Conservation (phyloP, 768 basidiomycete genomes). For the Sporobolomyces phaffii region DNA sequence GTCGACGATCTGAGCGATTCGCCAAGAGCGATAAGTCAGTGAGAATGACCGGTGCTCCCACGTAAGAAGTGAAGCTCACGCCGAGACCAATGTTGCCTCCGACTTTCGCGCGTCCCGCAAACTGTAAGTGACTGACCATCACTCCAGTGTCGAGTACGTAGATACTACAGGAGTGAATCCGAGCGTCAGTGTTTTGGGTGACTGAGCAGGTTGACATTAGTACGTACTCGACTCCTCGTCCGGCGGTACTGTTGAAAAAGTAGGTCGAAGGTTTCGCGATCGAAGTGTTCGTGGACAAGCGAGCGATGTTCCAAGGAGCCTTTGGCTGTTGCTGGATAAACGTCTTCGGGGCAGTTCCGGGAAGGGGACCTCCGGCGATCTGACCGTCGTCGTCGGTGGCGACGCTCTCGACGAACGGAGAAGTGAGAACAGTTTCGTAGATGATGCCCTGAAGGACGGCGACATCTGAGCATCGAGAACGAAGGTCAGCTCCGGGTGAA, state of each 20-base stretch:
- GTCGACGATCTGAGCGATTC: conserved; percentile 13
- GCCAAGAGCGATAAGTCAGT: not conserved
- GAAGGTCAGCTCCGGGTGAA: not conserved
- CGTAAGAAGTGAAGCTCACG: not conserved
- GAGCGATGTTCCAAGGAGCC: conserved; percentile 17
- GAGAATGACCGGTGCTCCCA: not conserved
- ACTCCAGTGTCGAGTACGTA: conserved; percentile 24
- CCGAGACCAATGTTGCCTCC: conserved; percentile 23
- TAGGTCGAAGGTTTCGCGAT: conserved; percentile 24
- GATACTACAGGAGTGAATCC: conserved; percentile 1
- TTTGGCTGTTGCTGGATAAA: conserved; percentile 19
- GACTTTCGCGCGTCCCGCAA: conserved; percentile 16
- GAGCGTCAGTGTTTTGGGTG: not conserved
- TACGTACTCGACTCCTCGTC: conserved; percentile 17
- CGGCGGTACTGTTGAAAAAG: conserved; percentile 17
- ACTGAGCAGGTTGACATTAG: not conserved
- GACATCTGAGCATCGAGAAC: not conserved
- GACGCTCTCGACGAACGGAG: conserved; percentile 5
- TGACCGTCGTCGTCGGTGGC: conserved; percentile 18
- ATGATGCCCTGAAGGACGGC: conserved; percentile 13
- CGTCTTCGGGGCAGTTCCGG: not conserved
- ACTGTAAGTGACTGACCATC: conserved; percentile 12
- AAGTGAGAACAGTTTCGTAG: conserved; percentile 13
- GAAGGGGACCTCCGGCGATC: conserved; percentile 13
- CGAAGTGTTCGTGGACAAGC: conserved; percentile 6